Evolutionary conservation across 768 basidiomycete genomes (phyloP), one percentile per base, ranked within the genome.

Genomic region (Rhizopogon salebrosus): DNA sequence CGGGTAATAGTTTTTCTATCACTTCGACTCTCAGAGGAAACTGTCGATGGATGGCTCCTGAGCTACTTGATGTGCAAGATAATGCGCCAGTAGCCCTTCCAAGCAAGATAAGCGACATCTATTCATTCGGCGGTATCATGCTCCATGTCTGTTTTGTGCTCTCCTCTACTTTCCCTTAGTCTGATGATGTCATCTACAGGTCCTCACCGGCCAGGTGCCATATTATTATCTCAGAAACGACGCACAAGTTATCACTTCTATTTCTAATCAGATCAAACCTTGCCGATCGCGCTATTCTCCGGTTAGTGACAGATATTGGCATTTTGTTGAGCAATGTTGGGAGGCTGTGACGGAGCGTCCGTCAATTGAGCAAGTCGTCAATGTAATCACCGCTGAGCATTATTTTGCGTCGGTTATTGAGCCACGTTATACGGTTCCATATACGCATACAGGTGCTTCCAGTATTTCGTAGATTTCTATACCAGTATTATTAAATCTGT

Each of bases 1-100:
- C 69, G 37, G 64, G 64, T 16, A 29, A 20, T 62, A 16, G 3
- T 65, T 60, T 40, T 45, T 31, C 43, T 31, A 14, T 29, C 29
- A 46, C 43, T 1, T 46, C 43, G 13, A 31, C 13, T 4, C 29
- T 31, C 20, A 31, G 31, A 23, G 76, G 76, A 3, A 70, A 73
- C 10, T 66, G 74, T 20, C 69, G 76, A 1, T 77, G 75, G 75
- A 71, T 75, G 9, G 76, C 75, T 41, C 61, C 73, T 0, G 57
- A 68, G 16, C 59, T 77, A 0, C 75, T 75, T 49, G 6, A 14
- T 10, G 16, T 7, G n/a, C 42, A 3, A 6, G 42, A 29, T n/a
- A 27, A 43, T 29, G 51, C 10, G 3, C 14, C 27, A 16, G n/a
- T 10, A 43, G n/a, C 3, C 4, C 42, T 26, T 6, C 42, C 42